Evolutionary conservation across 768 basidiomycete species (phyloP), one percentile per base, ranked within the genome.

Genomic region (Rubroboletus satanas): DNA sequence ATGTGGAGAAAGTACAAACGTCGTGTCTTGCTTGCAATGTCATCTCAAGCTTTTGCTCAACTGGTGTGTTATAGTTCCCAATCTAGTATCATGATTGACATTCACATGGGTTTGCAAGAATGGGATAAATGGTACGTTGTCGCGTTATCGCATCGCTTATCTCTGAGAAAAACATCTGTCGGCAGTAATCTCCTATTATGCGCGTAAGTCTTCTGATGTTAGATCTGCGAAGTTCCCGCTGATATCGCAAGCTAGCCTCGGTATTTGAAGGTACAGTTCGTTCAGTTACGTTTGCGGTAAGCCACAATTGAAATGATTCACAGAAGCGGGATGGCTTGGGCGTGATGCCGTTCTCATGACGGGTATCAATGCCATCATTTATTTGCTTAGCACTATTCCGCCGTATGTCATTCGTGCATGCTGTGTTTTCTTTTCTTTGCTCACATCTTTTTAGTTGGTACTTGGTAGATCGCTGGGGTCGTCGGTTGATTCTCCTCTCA

Each of bases 321-420:
- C 67, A 94, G 92, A 87, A 78, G 95, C 95, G 50, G 95, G 95
- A 53, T 98, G 94, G 93, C 79, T 94, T 50, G 95, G 95, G 14
- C 81, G 95, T 38, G 84, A 95, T 64, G 95, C 95, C 12, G 83
- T 98, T 57, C 77, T 98, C 26, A 98, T 98, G 95, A 92, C 94
- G 12, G 95, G 94, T 2, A 89, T 97, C 66, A 98, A 97, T 64
- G 83, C 88, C 7, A 76, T 90, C 51, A 86, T 93, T 56, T 93
- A 93, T 60, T 65, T 91, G 23, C 72, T 88, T 12, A 87, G 85
- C 65, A 90, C 92, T 5, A 71, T 95, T 38, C 91, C 91, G 6
- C 87, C 93, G 88, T 93, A 58, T 55, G 88, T 71, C n/a, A 29
- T n/a, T 18, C 31, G 17, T 44, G 18, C 41, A 9, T 44, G 1